Evolutionary conservation across 1,284 basidiomycete species (phyloP), one percentile per base, ranked within the genome.

Genomic region (Takashimella tepidaria): DNA sequence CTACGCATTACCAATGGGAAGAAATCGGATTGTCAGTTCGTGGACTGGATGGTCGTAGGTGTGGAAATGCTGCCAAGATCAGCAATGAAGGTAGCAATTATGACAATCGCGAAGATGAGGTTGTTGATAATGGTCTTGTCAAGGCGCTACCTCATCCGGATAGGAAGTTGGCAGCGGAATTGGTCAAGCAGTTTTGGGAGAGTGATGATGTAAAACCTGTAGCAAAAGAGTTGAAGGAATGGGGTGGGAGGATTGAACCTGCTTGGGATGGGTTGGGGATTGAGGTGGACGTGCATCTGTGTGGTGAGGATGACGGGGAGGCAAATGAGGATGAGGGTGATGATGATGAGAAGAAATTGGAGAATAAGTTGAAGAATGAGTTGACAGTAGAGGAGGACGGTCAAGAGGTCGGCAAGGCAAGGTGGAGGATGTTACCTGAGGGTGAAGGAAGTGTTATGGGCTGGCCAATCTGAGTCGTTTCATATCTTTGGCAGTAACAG

Each of bases 1-100:
- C 66, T 11, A 65, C 72, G 12, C 75, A 77, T 56, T 70, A 59
- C 45, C 68, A 72, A 61, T 76, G 75, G 74, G 63, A 68, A 44
- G 70, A 70, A 45, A 54, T 75, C 2, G 71, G 73, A 12, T 47
- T 53, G 1, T 62, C 58, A 3, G 47, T 72, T 19, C 46, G 54
- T 8, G n/a, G 41, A 5, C 53, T 48, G 2, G 59, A 58, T 46
- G 54, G 51, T 13, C 41, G 47, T 19, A 45, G 42, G 27, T 22
- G 24, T 12, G 5, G 23, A 20, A 49, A 49, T 13, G 37, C 45
- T 26, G 53, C 49, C 5, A 26, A 49, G 27, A 45, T 25, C 41
- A 41, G 41, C 1, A 24, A 45, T 5, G 56, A 55, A 23, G 49
- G 51, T 21, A 51, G 54, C 5, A 45, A 43, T 3, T 51, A 57